Evolutionary conservation across 2,329 filamentous ascomycete genomes (phyloP).

Genomic region (Alternaria sp.): DNA sequence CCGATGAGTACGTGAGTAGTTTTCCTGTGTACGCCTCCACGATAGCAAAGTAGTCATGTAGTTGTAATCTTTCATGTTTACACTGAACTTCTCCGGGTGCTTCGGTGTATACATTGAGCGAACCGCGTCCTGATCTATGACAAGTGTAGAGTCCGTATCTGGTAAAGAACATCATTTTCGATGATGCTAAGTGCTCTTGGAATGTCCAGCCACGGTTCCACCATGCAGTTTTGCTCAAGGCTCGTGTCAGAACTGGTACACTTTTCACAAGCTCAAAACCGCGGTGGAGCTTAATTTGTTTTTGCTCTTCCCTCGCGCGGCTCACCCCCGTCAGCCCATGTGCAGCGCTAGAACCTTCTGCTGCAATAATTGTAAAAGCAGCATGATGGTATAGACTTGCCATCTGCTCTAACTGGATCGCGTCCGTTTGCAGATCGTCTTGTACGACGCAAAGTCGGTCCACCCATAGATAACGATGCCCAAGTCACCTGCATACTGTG

Average conservation of each 20-base stretch:
- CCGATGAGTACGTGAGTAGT: background rate
- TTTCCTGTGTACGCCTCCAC: background rate
- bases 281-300: background rate
- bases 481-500: constrained; percentile 3
- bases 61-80: background rate
- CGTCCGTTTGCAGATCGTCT: background rate
- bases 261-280: background rate
- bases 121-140: background rate
- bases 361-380: constrained; percentile 13
- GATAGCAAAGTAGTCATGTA: background rate
- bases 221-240: background rate
- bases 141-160: constrained; percentile 4
- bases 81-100: background rate
- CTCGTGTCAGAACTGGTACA: background rate
- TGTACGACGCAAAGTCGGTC: constrained; percentile 18
- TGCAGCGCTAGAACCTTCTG: constrained; percentile 1
- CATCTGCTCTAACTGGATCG: constrained; percentile 18
- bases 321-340: constrained; percentile 15
- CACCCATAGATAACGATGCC: constrained; percentile 14
- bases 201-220: constrained; percentile 14
- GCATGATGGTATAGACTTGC: constrained; percentile 16
- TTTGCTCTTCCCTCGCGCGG: background rate
- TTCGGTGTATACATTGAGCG: background rate
- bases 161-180: constrained; percentile 16
- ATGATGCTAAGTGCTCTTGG: constrained; percentile 16